Conservation (phyloP, 495 filamentous ascomycete species). For the Pseudoneurospora amorphoporcata region DNA sequence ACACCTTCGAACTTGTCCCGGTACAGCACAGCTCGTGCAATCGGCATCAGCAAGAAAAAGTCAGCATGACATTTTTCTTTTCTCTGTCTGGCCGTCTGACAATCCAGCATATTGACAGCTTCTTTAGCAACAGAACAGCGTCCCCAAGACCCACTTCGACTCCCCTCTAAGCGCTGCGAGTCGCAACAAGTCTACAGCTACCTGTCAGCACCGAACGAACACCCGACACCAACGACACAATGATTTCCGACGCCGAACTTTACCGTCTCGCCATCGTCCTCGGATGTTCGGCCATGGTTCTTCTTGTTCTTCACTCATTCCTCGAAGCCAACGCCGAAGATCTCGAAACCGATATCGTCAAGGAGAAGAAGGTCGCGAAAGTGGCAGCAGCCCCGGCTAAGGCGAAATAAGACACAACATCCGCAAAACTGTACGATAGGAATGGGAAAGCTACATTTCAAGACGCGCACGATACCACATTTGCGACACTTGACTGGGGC, state of each 20-base stretch:
- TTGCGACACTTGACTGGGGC: background rate
- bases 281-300: constrained; percentile 80
- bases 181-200: background rate
- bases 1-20: background rate
- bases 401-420: constrained; percentile 6
- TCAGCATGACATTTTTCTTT: background rate
- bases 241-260: constrained; percentile 81
- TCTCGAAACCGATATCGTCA: constrained; percentile 39
- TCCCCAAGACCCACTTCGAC: background rate
- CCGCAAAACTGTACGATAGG: constrained; percentile 11
- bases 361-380: constrained; percentile 50
- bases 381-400: constrained; percentile 30
- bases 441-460: background rate
- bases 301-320: constrained; percentile 94
- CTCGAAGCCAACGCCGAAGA: constrained; percentile 85
- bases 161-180: background rate
- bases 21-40: background rate
- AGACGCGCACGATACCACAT: background rate
- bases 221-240: constrained; percentile 27
- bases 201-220: background rate
- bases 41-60: background rate
- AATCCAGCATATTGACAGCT: background rate
- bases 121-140: background rate
- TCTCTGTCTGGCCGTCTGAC: background rate
- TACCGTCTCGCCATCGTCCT: constrained; percentile 87